Conservation (phyloP, 805 yeast species). For the Candida orba region DNA sequence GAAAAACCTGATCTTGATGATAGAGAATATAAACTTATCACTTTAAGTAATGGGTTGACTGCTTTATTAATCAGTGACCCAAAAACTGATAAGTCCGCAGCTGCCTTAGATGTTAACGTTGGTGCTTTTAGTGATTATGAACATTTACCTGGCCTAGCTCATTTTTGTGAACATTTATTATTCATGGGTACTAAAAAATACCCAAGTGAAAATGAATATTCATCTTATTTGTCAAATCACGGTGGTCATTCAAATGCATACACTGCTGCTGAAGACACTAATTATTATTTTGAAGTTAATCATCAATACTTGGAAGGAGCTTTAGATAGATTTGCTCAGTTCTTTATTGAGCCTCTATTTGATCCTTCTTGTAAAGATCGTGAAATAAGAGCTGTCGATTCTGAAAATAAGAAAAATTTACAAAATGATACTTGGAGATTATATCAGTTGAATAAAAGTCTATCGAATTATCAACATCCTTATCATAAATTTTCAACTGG, state of each 20-base stretch:
- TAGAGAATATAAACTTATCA: conserved; percentile 61
- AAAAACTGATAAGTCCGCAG: conserved; percentile 67
- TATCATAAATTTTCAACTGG: conserved; percentile 88
- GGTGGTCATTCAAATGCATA: conserved; percentile 90
- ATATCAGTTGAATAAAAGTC: conserved; percentile 72
- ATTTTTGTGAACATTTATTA: conserved; percentile 65
- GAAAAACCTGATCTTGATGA: conserved; percentile 54
- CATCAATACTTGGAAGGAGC: conserved; percentile 78
- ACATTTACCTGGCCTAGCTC: conserved; percentile 66
- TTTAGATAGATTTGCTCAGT: conserved; percentile 86
- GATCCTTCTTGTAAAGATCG: conserved; percentile 70
- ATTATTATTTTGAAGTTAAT: conserved; percentile 82
- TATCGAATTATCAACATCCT: conserved; percentile 73
- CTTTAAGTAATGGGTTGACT: conserved; percentile 48
- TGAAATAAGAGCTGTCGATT: conserved; percentile 90
- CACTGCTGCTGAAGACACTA: conserved; percentile 83
- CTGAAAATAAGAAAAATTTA: conserved; percentile 90
- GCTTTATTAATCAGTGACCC: conserved; percentile 65
- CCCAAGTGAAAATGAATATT: conserved; percentile 73
- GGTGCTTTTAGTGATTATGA: conserved; percentile 70
- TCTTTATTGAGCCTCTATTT: conserved; percentile 82
- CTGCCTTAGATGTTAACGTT: conserved; percentile 70
- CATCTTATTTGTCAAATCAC: conserved; percentile 70
- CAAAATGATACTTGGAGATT: conserved; percentile 88
- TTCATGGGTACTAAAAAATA: conserved; percentile 79